A percentile compares a stretch with the other conserved stretches of the same genome.
These are phyloP conservation scores for Cryptosporidium baileyi DNA, from an alignment of 169 alveolate species.

Conservation along the genomic window DNA sequence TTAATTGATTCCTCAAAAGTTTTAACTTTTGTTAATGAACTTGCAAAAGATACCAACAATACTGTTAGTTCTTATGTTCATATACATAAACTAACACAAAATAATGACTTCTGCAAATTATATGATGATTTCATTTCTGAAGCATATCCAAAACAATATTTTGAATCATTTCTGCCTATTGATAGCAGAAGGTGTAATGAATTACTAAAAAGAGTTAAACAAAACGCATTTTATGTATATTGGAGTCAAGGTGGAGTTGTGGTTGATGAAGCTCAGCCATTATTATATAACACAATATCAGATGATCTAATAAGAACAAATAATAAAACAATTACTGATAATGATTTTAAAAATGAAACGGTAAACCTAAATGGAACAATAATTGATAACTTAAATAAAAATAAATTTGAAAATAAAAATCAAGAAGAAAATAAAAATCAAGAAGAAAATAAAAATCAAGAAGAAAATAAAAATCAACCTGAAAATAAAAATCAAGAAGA, in stretches of 20 bases:
- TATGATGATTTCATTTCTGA: not conserved
- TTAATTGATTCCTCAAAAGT: not conserved
- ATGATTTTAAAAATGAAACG: too few species aligned
- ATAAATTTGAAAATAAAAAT: not conserved
- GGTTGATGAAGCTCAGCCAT: constrained; percentile 72
- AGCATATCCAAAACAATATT: constrained; percentile 14
- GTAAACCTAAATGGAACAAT: too few species aligned
- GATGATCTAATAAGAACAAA: too few species aligned
- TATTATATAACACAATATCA: constrained; percentile 73
- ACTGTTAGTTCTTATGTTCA: constrained; percentile 52
- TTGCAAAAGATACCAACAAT: constrained; percentile 48
- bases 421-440: not conserved
- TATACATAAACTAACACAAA: constrained; percentile 36
- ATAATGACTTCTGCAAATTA: not conserved
- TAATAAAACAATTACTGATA: too few species aligned
- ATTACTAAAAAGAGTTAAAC: constrained; percentile 69
- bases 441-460: not conserved
- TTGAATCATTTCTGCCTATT: constrained; percentile 24
- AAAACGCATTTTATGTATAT: constrained; percentile 65
- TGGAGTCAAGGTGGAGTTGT: constrained; percentile 72
- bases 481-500: not conserved
- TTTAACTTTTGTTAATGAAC: constrained; percentile 58
- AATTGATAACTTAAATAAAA: too few species aligned
- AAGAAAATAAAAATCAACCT: not conserved
- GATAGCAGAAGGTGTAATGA: constrained; percentile 47